Percentiles rank a stretch among this genome's conserved stretches.
Evolutionary conservation across 2,329 filamentous ascomycete species (phyloP).

Genomic region (Xylariaceae sp.): DNA sequence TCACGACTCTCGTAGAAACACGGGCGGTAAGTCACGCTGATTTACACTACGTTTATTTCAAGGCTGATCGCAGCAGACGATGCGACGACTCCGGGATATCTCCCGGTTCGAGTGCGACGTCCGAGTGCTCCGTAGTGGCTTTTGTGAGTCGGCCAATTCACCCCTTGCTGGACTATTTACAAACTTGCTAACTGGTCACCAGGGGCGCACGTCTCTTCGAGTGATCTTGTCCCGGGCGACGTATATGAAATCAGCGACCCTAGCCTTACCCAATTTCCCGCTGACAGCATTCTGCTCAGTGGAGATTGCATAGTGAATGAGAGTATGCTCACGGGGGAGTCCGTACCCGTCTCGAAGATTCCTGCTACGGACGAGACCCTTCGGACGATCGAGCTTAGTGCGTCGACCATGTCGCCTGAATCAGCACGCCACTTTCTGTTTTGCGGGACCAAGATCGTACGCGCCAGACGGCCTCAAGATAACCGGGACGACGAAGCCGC

Average conservation of each 20-base stretch:
- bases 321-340: conserved; percentile 97
- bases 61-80: conserved; percentile 53
- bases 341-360: conserved; percentile 89
- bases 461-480: conserved; percentile 81
- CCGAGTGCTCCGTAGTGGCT: conserved; percentile 85
- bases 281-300: conserved; percentile 82
- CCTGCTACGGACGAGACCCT: conserved; percentile 78
- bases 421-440: conserved; percentile 88
- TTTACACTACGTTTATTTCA: not conserved
- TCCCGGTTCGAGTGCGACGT: conserved; percentile 95
- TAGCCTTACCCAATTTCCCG: conserved; percentile 78
- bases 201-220: conserved; percentile 80
- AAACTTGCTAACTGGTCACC: conserved; percentile 22
- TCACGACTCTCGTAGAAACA: conserved; percentile 84
- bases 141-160: conserved; percentile 55
- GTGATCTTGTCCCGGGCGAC: conserved; percentile 88
- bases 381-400: conserved; percentile 67
- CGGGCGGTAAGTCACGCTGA: conserved; percentile 55
- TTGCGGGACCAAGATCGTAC: conserved; percentile 90
- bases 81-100: conserved; percentile 84
- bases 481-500: conserved; percentile 82
- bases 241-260: conserved; percentile 97
- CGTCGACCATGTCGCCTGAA: conserved; percentile 76
- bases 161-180: not conserved
- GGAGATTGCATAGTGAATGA: conserved; percentile 99